phyloP scores from a whole-genome alignment of 305 asterid species.

The Rubia balearica region DNA sequence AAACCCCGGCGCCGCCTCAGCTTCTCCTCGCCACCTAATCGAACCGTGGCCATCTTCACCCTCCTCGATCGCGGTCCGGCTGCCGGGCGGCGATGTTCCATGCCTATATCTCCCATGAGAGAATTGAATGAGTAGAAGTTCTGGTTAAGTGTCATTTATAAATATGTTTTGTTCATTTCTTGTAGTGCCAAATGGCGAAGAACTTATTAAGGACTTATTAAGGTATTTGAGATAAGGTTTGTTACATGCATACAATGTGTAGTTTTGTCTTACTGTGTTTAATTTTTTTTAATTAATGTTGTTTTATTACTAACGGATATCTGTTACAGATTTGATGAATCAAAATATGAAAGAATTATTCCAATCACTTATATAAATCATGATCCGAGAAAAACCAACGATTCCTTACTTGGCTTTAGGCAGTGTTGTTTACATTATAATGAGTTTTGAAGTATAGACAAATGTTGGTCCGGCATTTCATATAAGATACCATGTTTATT shows the following conservation, averaged over 20 bases:
- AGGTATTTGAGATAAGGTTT: background rate
- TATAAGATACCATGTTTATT: no score
- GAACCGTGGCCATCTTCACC: conserved; percentile 33
- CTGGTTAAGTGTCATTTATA: background rate
- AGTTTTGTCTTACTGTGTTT: no score
- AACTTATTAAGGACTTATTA: background rate
- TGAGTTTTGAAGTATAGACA: no score
- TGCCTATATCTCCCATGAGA: background rate
- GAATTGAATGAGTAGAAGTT: background rate
- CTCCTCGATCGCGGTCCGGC: conserved; percentile 15
- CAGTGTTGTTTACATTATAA: no score
- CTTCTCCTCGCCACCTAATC: conserved; percentile 45
- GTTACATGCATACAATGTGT: background rate
- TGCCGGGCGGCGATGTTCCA: conserved; percentile 26
- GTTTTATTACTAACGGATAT: no score
- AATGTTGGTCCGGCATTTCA: no score
- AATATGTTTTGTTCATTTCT: background rate
- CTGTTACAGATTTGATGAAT: no score
- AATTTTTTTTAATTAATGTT: no score
- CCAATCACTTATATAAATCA: background rate
- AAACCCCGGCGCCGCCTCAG: conserved; percentile 30
- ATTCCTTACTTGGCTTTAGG: background rate
- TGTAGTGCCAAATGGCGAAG: background rate
- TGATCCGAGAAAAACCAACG: background rate
- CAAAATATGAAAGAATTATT: no score